These are phyloP conservation scores for Saccharomycopsis sp. DNA, from an alignment of 805 yeast species.

Conservation along the genomic window DNA sequence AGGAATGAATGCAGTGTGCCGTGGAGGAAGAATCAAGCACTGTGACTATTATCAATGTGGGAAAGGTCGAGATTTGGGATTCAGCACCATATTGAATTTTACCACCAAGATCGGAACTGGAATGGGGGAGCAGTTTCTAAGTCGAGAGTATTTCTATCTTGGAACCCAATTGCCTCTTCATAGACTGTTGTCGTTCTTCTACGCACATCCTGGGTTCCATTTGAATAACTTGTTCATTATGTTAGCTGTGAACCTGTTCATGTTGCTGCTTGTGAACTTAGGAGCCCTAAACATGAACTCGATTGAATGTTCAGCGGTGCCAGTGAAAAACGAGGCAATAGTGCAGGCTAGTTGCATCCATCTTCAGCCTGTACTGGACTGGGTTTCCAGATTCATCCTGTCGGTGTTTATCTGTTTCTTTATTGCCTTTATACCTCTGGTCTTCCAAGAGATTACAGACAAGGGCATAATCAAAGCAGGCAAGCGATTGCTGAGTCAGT, in stretches of 20 bases:
- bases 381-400: constrained; percentile 75
- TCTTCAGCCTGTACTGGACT: constrained; percentile 64
- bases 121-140: constrained; percentile 86
- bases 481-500: constrained; percentile 61
- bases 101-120: constrained; percentile 89
- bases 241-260: constrained; percentile 64
- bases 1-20: constrained; percentile 74
- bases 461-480: constrained; percentile 74
- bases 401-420: constrained; percentile 79
- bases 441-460: constrained; percentile 74
- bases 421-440: constrained; percentile 72
- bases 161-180: constrained; percentile 78
- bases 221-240: constrained; percentile 74
- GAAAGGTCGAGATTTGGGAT: constrained; percentile 85
- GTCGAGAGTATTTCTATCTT: constrained; percentile 75
- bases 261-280: constrained; percentile 63
- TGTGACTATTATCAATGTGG: constrained; percentile 88
- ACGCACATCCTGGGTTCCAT: constrained; percentile 86
- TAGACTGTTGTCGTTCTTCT: constrained; percentile 74
- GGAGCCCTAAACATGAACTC: constrained; percentile 70
- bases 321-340: constrained; percentile 61
- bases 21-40: constrained; percentile 86
- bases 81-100: constrained; percentile 78
- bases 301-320: constrained; percentile 57
- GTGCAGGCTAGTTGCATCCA: constrained; percentile 56